Evolutionary conservation across 495 filamentous ascomycete genomes (phyloP).

Genomic region (Tuber indicum): DNA sequence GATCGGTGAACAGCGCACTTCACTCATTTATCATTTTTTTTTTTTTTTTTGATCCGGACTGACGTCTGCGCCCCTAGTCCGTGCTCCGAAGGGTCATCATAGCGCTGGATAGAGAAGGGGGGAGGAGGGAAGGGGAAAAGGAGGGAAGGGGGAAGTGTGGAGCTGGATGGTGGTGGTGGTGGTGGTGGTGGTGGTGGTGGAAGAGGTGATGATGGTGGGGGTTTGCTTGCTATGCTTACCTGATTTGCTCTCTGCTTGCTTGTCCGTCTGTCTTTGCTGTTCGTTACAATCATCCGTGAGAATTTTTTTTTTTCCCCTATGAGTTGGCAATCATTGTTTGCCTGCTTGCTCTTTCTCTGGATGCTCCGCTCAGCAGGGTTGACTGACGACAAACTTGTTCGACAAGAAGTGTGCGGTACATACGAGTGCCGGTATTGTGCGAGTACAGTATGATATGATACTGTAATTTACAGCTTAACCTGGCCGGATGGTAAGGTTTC

Average conservation of each 20-base stretch:
- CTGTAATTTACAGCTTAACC: neutral
- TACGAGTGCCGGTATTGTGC: too few species aligned
- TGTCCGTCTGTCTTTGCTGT: neutral
- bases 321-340: slow-evolving; percentile 36
- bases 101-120: neutral
- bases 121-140: neutral
- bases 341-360: slow-evolving; percentile 21
- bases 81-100: slow-evolving; percentile 3
- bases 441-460: too few species aligned
- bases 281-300: slow-evolving; percentile 28
- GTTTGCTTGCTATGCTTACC: slow-evolving; percentile 23
- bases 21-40: slow-evolving; percentile 30
- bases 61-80: slow-evolving; percentile 31
- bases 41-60: slow-evolving; percentile 14
- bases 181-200: neutral
- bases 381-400: neutral
- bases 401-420: neutral
- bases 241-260: neutral
- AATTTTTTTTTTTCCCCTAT: slow-evolving; percentile 16
- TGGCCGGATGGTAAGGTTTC: neutral
- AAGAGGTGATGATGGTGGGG: slow-evolving; percentile 24
- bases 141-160: neutral
- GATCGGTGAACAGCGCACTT: slow-evolving; percentile 22
- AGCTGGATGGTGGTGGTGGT: neutral
- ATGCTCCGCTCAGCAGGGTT: neutral